Evolutionary conservation across 2,329 filamentous ascomycete genomes (phyloP), one percentile per base, ranked within the genome.

Genomic region (Ophiostoma triangulosporum): DNA sequence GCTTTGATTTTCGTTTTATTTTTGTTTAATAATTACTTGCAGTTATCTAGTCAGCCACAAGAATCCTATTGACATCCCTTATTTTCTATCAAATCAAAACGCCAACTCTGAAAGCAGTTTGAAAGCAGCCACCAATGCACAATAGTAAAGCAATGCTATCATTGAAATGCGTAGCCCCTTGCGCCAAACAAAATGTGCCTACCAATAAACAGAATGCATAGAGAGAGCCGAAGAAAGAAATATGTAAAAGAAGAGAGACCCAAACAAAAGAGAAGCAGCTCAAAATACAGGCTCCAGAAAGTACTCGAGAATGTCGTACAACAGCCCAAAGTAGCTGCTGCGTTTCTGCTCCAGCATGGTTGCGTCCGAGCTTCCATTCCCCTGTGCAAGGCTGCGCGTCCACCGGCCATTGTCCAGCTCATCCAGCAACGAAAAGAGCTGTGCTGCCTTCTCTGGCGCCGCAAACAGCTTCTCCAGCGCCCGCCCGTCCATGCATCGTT

Each of bases 261-360:
- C 6, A 15, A 40, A 53, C 5, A 50, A 24, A 33, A 33, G 4
- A 27, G 8, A 5, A 1, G 15, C 29, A 26, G 11, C 4, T 31
- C 29, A 50, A 24, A 52, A 49, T 12, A 33, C 72, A 17, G 75
- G 73, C 11, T 70, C 64, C 22, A 82, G 62, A 46, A 76, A 73
- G 59, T 76, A 76, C 52, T 74, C 71, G 31, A 83, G 60, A 35
- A 82, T 70, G 9, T 70, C 66, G 56, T 83, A 81, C 9, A 73
- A 73, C 50, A 78, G 61, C 43, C 68, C 64, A 40, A 77, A 67
- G 56, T 75, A 79, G 22, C 59, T 59, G 32, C 57, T 53, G 3
- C 61, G 55, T 49, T 57, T 54, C 29, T 60, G 24, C 15, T 29
- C 24, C 43, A 31, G 26, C 43, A 17, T 24, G 9, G 26, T 29